A percentile compares a stretch with the other conserved stretches of the same genome.
phyloP scores from a whole-genome alignment of 2,329 filamentous ascomycete species.

The Septoria petroselini region DNA sequence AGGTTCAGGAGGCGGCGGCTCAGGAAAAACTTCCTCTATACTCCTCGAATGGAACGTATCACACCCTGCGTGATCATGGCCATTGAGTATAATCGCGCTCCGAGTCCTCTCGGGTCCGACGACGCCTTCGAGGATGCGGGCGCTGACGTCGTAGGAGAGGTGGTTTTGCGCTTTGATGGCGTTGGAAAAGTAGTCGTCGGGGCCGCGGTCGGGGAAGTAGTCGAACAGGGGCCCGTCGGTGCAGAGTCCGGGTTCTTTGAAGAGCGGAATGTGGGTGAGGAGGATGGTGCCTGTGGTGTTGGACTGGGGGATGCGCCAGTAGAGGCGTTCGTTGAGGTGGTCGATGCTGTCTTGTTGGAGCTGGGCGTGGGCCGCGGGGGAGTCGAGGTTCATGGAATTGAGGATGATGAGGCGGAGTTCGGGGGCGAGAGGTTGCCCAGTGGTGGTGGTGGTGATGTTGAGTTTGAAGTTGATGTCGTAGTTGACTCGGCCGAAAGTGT shows the following conservation, averaged over 20 bases:
- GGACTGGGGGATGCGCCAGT: conserved; percentile 12
- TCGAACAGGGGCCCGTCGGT: conserved; percentile 79
- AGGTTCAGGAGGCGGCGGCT: neutral
- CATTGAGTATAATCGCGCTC: conserved; percentile 77
- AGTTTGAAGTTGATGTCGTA: conserved; percentile 74
- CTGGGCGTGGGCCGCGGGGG: conserved; percentile 63
- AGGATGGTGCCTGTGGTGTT: conserved; percentile 69
- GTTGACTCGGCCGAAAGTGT: conserved; percentile 79
- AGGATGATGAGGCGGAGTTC: conserved; percentile 79
- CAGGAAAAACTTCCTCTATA: conserved; percentile 1
- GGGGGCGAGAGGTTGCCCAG: conserved; percentile 42
- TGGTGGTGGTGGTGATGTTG: conserved; percentile 35
- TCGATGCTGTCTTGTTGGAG: conserved; percentile 74
- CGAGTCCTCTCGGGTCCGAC: conserved; percentile 73
- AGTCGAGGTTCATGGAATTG: conserved; percentile 87
- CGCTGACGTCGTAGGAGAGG: conserved; percentile 67
- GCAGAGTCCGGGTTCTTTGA: conserved; percentile 79
- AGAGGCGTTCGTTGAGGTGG: conserved; percentile 48
- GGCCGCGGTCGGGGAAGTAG: conserved; percentile 58
- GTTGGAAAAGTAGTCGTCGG: conserved; percentile 51
- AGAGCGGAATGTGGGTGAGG: conserved; percentile 86
- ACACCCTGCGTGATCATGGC: conserved; percentile 93
- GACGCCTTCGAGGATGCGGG: conserved; percentile 73
- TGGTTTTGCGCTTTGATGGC: conserved; percentile 90
- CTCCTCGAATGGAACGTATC: conserved; percentile 66